Conservation (phyloP, 2,329 filamentous ascomycete species). For the Aulographum hederae region DNA sequence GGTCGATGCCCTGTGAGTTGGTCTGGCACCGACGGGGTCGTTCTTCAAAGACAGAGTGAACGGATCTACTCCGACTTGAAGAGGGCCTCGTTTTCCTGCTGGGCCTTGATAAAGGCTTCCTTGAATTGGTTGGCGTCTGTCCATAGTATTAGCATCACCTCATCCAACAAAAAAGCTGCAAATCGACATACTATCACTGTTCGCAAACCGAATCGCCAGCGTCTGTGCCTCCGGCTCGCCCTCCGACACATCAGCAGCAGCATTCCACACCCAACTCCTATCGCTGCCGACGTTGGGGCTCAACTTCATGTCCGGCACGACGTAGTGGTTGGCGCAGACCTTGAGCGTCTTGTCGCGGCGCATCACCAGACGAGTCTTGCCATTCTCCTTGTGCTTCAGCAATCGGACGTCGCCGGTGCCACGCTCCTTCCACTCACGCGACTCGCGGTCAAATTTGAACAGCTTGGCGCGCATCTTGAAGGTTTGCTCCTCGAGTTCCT, state of each 20-base stretch:
- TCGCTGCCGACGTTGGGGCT: constrained; percentile 95
- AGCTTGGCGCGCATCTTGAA: constrained; percentile 99
- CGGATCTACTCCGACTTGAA: no score
- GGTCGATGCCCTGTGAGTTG: no score
- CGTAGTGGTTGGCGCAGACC: constrained; percentile 99
- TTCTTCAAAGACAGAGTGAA: no score
- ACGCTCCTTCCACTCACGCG: constrained; percentile 96
- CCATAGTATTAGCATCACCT: constrained; percentile 2
- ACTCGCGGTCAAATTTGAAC: constrained; percentile 90
- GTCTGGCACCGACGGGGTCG: no score
- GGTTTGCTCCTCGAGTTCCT: constrained; percentile 88
- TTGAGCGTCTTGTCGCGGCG: constrained; percentile 98
- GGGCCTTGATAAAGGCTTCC: constrained; percentile 90
- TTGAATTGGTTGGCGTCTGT: constrained; percentile 93
- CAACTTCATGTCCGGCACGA: constrained; percentile 97
- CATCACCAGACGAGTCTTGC: constrained; percentile 96
- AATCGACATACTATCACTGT: constrained; percentile 68
- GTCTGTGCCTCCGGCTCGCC: constrained; percentile 93
- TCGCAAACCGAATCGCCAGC: constrained; percentile 91
- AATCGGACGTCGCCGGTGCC: constrained; percentile 91
- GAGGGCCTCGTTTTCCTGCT: constrained; percentile 84
- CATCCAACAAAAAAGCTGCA: constrained; percentile 7
- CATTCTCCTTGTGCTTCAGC: constrained; percentile 97
- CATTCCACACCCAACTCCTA: constrained; percentile 99
- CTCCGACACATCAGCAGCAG: constrained; percentile 92